Evolutionary conservation across 768 basidiomycete species (phyloP).

Genomic region (Collybiopsis confluens): DNA sequence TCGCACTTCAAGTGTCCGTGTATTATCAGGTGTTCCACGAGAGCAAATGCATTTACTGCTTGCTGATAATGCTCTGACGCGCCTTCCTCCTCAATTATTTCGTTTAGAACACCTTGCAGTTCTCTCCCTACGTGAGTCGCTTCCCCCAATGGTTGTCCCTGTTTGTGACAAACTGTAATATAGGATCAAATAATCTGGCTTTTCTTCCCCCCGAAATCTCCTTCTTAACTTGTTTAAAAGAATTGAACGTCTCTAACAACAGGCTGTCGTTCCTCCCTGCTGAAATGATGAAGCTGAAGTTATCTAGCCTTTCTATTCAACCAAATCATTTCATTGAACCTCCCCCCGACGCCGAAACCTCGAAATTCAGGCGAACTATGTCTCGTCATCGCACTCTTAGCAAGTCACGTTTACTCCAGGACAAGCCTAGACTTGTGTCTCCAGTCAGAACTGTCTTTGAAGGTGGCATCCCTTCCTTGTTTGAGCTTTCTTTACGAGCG

Average conservation of each 20-base stretch:
- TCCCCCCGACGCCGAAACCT: slow-evolving; percentile 18
- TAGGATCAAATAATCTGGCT: slow-evolving; percentile 57
- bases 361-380: slow-evolving; percentile 9
- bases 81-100: slow-evolving; percentile 57
- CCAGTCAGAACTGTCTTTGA: background rate
- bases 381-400: background rate
- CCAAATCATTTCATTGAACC: slow-evolving; percentile 57
- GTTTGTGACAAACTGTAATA: slow-evolving; percentile 4
- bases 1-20: background rate
- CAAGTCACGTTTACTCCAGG: background rate
- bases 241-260: slow-evolving; percentile 63
- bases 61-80: slow-evolving; percentile 46
- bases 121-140: slow-evolving; percentile 56
- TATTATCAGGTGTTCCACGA: slow-evolving; percentile 21
- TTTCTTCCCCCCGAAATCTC: slow-evolving; percentile 62
- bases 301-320: slow-evolving; percentile 41
- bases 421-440: background rate
- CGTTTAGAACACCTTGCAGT: slow-evolving; percentile 52
- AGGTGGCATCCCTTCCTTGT: slow-evolving; percentile 14
- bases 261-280: slow-evolving; percentile 55
- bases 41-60: slow-evolving; percentile 57
- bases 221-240: slow-evolving; percentile 45
- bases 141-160: background rate
- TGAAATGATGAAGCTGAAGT: slow-evolving; percentile 57
- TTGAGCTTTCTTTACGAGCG: slow-evolving; percentile 33